Evolutionary conservation across 2,329 filamentous ascomycete genomes (phyloP).

Genomic region (Rhexocercosporidium sp.): DNA sequence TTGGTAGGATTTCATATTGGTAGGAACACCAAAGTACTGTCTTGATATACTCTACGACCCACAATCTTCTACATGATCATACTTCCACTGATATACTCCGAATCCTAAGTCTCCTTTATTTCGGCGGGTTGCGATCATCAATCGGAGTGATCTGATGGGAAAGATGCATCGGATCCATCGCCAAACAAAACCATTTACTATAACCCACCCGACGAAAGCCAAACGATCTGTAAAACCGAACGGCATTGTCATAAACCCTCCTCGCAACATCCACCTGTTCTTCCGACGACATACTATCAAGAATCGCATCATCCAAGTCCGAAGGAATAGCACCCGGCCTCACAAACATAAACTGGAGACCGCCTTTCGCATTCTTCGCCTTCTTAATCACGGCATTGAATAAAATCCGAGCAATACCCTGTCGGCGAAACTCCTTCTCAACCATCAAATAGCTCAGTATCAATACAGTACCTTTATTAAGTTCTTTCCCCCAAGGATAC

Average conservation of each 20-base stretch:
- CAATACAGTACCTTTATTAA: slow-evolving; percentile 1
- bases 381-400: background rate
- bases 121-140: background rate
- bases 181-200: slow-evolving; percentile 17
- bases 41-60: too few relatives aligned
- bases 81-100: background rate
- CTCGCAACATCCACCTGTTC: background rate
- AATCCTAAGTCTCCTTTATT: background rate
- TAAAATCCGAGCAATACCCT: background rate
- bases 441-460: slow-evolving; percentile 3
- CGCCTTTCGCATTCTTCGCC: background rate
- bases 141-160: background rate
- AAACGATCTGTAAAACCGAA: slow-evolving; percentile 9
- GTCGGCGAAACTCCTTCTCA: slow-evolving; percentile 6
- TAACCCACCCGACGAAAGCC: slow-evolving; percentile 14
- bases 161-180: slow-evolving; percentile 4
- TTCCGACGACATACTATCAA: background rate
- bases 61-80: too few relatives aligned
- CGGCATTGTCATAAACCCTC: slow-evolving; percentile 2
- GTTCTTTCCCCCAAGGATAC: background rate
- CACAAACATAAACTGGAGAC: slow-evolving; percentile 11
- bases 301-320: background rate
- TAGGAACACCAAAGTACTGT: too few relatives aligned
- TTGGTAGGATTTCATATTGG: too few relatives aligned
- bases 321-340: slow-evolving; percentile 4